Conservation (phyloP, 2,329 filamentous ascomycete genomes). For the Botrytis fabae region DNA sequence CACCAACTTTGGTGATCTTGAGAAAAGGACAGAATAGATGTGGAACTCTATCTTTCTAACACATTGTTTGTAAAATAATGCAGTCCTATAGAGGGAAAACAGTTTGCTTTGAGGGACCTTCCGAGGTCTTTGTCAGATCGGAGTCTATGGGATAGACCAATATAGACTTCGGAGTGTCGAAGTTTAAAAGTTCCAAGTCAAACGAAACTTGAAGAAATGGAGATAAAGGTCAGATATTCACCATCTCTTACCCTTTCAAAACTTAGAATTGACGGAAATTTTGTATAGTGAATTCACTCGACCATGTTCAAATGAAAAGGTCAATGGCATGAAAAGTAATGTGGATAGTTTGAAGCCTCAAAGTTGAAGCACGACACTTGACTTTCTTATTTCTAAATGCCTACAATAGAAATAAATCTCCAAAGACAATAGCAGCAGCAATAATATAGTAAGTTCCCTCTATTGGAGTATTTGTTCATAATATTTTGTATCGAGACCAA, state of each 20-base stretch:
- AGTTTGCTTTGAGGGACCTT: accelerated
- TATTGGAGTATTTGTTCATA: background rate
- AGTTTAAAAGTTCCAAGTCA: background rate
- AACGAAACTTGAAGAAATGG: background rate
- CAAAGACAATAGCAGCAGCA: background rate
- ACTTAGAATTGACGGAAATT: background rate
- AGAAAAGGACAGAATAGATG: too few species aligned
- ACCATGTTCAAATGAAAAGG: background rate
- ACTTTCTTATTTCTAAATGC: background rate
- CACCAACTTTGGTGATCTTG: background rate
- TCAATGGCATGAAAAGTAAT: background rate
- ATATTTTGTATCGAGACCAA: background rate
- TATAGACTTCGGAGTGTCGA: background rate
- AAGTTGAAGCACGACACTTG: background rate
- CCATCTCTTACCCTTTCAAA: background rate
- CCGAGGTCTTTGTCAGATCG: background rate
- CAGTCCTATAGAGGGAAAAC: background rate
- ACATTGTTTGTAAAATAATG: background rate
- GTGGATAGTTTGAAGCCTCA: background rate
- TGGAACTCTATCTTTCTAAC: background rate
- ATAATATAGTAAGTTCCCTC: background rate
- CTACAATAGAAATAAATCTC: background rate
- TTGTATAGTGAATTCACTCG: background rate
- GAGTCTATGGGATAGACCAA: background rate
- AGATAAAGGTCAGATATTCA: background rate